phyloP scores from a whole-genome alignment of 305 asterid genomes.

The Fraxinus dipetala region DNA sequence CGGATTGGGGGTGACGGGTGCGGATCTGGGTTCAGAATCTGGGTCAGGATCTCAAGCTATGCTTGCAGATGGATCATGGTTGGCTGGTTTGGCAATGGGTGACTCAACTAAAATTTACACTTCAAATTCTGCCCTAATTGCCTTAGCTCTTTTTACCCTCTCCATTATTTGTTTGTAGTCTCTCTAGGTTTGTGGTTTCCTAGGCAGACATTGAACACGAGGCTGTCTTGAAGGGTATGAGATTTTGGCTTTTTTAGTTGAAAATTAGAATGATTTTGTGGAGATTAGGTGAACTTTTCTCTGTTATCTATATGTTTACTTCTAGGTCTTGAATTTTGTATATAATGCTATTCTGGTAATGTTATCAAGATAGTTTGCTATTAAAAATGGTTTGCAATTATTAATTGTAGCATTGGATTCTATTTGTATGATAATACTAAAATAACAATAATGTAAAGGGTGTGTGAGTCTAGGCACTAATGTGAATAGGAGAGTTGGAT shows the following conservation, averaged over 20 bases:
- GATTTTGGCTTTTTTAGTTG: slow-evolving; percentile 30
- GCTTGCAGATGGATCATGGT: slow-evolving; percentile 69
- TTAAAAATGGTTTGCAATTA: background rate
- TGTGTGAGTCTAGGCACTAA: background rate
- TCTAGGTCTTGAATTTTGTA: slow-evolving; percentile 37
- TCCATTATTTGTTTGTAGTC: slow-evolving; percentile 31
- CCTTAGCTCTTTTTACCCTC: slow-evolving; percentile 17
- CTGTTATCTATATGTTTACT: slow-evolving; percentile 12
- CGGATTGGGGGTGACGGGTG: slow-evolving; percentile 32
- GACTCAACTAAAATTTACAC: slow-evolving; percentile 42
- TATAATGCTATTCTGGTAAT: slow-evolving; percentile 19
- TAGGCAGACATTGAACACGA: slow-evolving; percentile 12
- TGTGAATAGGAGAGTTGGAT: slow-evolving; percentile 17
- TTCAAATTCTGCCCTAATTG: slow-evolving; percentile 28
- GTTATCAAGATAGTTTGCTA: background rate
- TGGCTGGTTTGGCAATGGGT: slow-evolving; percentile 94
- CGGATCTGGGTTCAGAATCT: slow-evolving; percentile 21
- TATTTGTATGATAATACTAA: slow-evolving; percentile 1
- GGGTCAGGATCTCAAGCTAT: slow-evolving; percentile 47
- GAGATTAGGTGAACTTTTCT: slow-evolving; percentile 21
- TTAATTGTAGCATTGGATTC: background rate
- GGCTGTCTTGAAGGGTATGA: slow-evolving; percentile 24
- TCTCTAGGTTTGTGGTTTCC: slow-evolving; percentile 25
- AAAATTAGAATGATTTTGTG: slow-evolving; percentile 21
- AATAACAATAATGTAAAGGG: background rate